Evolutionary conservation across 257 asterid genomes (phyloP).

Genomic region (Dorcoceras hygrometricum): DNA sequence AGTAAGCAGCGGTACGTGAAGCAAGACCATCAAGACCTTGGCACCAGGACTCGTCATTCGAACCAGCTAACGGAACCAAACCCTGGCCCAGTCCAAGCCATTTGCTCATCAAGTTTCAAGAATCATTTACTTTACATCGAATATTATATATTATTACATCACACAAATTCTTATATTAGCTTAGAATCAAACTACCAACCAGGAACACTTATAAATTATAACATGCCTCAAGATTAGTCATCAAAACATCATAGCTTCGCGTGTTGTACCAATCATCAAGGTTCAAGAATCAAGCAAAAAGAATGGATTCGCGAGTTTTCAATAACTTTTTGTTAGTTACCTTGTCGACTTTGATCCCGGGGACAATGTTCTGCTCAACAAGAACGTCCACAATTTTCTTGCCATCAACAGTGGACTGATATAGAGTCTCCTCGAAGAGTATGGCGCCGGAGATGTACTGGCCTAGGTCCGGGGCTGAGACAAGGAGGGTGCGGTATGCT

Average conservation of each 20-base stretch:
- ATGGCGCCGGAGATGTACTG: slow-evolving; percentile 49
- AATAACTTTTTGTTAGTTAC: slow-evolving; percentile 26
- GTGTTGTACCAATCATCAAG: too few species aligned
- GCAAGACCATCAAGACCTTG: slow-evolving; percentile 55
- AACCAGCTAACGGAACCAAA: slow-evolving; percentile 47
- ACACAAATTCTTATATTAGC: too few species aligned
- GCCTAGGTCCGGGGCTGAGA: slow-evolving; percentile 22
- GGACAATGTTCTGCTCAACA: slow-evolving; percentile 28
- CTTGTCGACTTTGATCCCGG: slow-evolving; percentile 36
- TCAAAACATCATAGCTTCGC: too few species aligned
- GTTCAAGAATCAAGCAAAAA: too few species aligned
- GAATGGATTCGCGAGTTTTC: not conserved
- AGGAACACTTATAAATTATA: too few species aligned
- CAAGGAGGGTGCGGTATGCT: slow-evolving; percentile 24
- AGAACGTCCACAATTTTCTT: slow-evolving; percentile 29
- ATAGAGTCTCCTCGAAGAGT: slow-evolving; percentile 60
- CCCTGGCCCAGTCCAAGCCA: slow-evolving; percentile 20
- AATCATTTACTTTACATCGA: not conserved
- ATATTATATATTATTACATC: not conserved
- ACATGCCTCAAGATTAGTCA: too few species aligned
- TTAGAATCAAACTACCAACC: too few species aligned
- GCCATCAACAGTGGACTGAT: slow-evolving; percentile 42
- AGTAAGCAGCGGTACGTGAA: slow-evolving; percentile 31
- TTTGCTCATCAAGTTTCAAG: not conserved
- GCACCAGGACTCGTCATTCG: slow-evolving; percentile 62